Evolutionary conservation across 164 flowering plant species (phyloP), one percentile per base, ranked within the genome.

Genomic region (Nymphaea colorata): DNA sequence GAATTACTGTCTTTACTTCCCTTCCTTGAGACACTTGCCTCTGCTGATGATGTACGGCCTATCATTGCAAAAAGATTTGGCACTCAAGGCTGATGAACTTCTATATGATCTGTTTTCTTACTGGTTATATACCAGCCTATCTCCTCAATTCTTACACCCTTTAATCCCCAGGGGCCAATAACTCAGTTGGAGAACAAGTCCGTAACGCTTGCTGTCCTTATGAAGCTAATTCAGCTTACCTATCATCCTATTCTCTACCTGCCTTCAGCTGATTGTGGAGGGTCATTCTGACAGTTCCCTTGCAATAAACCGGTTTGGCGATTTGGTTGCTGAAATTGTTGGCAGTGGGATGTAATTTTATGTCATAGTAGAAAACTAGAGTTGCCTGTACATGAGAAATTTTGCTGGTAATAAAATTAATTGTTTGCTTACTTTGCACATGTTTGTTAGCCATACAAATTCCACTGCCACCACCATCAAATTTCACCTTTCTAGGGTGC

Each of bases 31-130:
- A 82, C 79, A 14, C 81, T 89, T 71, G 88, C 73, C 72, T 85
- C 83, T 68, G 91, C 84, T 67, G 91, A 91, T 74, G 97, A 91
- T 81, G 97, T 91, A 53, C 97, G 98, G 6, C 97, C 98, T 36
- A 79, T 91, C 74, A 94, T 94, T 78, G 95, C 95, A 66, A 77
- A 79, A 78, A 87, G 71, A 83, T 94, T 89, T 61, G 64, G 64
- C 42, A 61, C 25, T 6, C 64, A 4, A 61, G 57, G 14, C 57
- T 51, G 57, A 51, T 8, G 57, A 51, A 15, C 57, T 51, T 2
- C 14, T 51, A 10, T 15, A 51, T 51, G 5, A 51, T 51, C 15
- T 8, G 14, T 51, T 51, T 51, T 51, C 57, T 2, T 51, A 51
- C 57, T 51, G 57, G 14, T 51, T 7, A 8, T 51, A 10, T 15